Evolutionary conservation across 306 rosid genomes (phyloP).

Genomic region (Pyrus betulifolia): DNA sequence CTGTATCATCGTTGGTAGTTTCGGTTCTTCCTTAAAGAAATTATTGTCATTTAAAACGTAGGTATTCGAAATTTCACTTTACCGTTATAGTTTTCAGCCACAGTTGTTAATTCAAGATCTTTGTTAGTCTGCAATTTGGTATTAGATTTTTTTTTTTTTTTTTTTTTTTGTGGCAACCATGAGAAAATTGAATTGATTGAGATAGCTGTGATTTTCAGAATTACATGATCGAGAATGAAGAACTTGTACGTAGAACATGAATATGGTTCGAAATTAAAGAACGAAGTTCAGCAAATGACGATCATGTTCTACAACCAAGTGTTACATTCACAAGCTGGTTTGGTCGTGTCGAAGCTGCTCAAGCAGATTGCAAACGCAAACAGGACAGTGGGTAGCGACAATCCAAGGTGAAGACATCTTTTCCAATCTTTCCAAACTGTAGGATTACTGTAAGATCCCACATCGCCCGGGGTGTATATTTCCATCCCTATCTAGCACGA

Average conservation of each 20-base stretch:
- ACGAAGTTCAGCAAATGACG: constrained; percentile 7
- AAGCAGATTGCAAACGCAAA: constrained; percentile 83
- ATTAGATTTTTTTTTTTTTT: not conserved
- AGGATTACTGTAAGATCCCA: constrained; percentile 17
- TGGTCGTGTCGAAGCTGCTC: constrained; percentile 75
- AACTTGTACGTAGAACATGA: not conserved
- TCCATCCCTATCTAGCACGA: too few relatives aligned
- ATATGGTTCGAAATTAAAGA: not conserved
- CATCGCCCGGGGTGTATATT: too few relatives aligned
- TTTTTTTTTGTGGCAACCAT: too few relatives aligned
- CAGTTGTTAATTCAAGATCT: not conserved
- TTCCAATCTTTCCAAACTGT: constrained; percentile 87
- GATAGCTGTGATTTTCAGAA: constrained; percentile 1
- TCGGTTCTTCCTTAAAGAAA: not conserved
- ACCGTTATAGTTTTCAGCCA: not conserved
- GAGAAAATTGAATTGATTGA: not conserved
- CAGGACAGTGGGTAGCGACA: constrained; percentile 81
- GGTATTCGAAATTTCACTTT: not conserved
- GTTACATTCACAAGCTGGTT: constrained; percentile 69
- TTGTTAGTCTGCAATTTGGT: not conserved
- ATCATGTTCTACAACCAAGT: constrained; percentile 12
- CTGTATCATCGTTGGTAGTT: not conserved
- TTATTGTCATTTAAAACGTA: not conserved
- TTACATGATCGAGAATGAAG: not conserved
- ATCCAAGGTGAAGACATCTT: constrained; percentile 88